Percentiles rank a stretch among this genome's conserved stretches.
These are phyloP conservation scores for Pythium diclinum DNA, from an alignment of 352 stramenopile genomes.

Conservation along the genomic window DNA sequence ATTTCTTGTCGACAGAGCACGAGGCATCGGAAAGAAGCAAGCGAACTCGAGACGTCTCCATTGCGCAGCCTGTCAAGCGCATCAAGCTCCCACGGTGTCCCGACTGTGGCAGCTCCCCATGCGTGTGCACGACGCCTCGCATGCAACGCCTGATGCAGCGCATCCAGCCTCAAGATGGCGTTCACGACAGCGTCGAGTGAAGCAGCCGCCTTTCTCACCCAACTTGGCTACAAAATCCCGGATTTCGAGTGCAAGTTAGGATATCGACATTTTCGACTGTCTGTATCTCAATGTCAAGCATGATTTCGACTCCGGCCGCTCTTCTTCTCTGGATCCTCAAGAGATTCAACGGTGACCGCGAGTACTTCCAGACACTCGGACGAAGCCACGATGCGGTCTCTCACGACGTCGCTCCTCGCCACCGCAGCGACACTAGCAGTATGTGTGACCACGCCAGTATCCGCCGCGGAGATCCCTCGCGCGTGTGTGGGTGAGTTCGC, in stretches of 20 bases:
- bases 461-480: conserved; percentile 41
- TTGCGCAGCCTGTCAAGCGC: conserved; percentile 46
- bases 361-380: background rate
- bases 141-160: conserved; percentile 44
- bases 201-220: background rate
- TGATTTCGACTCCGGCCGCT: background rate
- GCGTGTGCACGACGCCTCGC: conserved; percentile 36
- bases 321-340: background rate
- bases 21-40: conserved; percentile 2
- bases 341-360: background rate
- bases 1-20: conserved; percentile 16
- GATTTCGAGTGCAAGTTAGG: background rate
- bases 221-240: background rate
- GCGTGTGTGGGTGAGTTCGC: conserved; percentile 38
- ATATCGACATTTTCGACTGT: background rate
- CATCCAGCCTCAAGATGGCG: conserved; percentile 5
- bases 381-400: background rate
- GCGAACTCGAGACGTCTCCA: background rate
- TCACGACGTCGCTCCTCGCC: background rate
- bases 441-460: background rate
- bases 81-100: conserved; percentile 30
- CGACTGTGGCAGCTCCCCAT: conserved; percentile 31
- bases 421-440: background rate
- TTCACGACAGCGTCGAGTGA: background rate
- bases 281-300: background rate